Percentiles rank a stretch among this genome's conserved stretches.
Evolutionary conservation across 148 eudicot genomes (phyloP).

Genomic region (Bassia scoparia): DNA sequence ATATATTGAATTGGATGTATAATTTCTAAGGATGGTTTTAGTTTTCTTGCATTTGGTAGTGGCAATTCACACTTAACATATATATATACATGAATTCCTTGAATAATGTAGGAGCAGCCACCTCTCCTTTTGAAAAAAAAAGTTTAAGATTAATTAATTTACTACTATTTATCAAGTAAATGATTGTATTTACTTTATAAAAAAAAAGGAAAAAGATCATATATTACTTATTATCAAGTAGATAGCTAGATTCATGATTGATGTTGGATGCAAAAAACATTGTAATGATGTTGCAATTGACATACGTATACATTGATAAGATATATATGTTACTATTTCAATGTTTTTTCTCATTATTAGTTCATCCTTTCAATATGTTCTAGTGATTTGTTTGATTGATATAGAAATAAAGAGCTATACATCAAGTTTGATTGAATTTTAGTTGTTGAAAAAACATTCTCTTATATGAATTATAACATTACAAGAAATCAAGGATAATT

Average conservation of each 20-base stretch:
- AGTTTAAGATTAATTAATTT: neutral
- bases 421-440: neutral
- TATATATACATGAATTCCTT: neutral
- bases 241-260: constrained; percentile 5
- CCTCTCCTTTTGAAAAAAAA: neutral
- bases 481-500: neutral
- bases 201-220: no score
- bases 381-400: neutral
- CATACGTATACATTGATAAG: neutral
- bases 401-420: neutral
- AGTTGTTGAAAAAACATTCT: neutral
- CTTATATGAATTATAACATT: neutral
- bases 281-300: constrained; percentile 4
- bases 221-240: neutral
- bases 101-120: neutral
- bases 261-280: neutral
- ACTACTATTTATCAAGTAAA: constrained; percentile 3
- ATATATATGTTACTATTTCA: neutral
- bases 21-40: neutral
- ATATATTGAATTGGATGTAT: neutral
- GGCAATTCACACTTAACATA: neutral
- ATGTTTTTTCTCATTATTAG: neutral
- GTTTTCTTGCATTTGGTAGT: neutral
- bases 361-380: neutral
- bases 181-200: neutral